Evolutionary conservation across 441 rosid species (phyloP), one percentile per base, ranked within the genome.

Genomic region (Capsella rubella): DNA sequence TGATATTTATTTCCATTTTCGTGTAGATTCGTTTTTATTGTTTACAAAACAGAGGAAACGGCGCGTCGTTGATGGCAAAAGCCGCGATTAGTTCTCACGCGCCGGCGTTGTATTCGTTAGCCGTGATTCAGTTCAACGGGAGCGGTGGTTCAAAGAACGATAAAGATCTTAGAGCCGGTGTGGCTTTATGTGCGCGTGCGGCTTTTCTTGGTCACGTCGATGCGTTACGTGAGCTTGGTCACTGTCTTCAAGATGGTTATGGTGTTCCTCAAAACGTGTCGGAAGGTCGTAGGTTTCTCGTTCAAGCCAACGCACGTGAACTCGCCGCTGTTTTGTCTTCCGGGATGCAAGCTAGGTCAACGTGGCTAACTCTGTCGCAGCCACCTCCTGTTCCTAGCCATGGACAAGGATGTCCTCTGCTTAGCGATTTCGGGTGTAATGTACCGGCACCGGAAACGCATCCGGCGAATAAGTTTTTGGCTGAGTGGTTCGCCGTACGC

Each of bases 201-300:
- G 96, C 98, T 35, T 93, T 86, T 65, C 73, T 91, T 0, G 98
- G 97, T 49, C 94, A 91, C 74, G 85, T 93, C 39, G 98, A 93
- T 29, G 97, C 96, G 8, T 79, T 91, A 0, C 90, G 98, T 1
- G 97, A 93, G 86, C 90, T 93, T 2, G 98, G 98, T 50, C 98
- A 93, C 87, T 93, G 98, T 61, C 90, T 93, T 6, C 98, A 91
- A 71, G 98, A 93, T 42, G 98, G 98, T 46, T 93, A 93, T 55
- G 98, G 98, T n/a, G 92, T 91, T 52, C 89, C 91, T 0, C 94
- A 89, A 72, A 91, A 91, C 83, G 77, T 91, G 15, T 66, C 88
- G 15, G 97, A 91, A 67, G 98, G 98, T 4, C 89, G 98, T 3
- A 86, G 96, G 10, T 89, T 93, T 43, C 87, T 93, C 0, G 94